Evolutionary conservation across 2,329 filamentous ascomycete genomes (phyloP).

Genomic region (Coniochaeta pulveracea): DNA sequence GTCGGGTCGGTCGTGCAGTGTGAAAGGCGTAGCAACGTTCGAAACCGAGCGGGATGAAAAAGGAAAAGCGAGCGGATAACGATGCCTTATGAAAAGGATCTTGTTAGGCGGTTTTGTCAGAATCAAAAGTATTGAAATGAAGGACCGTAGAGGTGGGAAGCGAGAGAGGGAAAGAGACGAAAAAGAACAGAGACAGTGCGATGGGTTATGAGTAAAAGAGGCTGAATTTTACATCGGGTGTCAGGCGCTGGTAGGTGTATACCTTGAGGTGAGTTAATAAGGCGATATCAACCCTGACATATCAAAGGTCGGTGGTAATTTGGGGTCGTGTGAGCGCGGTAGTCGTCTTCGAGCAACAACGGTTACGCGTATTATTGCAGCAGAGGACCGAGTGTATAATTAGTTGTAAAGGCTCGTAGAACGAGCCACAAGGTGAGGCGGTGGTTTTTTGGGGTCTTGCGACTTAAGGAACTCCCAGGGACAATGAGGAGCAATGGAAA

Average conservation of each 20-base stretch:
- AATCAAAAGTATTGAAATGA: conserved; percentile 5
- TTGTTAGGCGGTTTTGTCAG: conserved; percentile 2
- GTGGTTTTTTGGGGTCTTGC: no score
- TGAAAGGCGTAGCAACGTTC: background rate
- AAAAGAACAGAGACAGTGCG: background rate
- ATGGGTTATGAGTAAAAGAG: conserved; percentile 4
- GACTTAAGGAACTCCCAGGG: no score
- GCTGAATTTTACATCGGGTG: conserved; percentile 4
- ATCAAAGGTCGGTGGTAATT: no score
- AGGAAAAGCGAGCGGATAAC: background rate
- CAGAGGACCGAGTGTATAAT: no score
- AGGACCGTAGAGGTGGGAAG: conserved; percentile 1
- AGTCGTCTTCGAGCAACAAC: no score
- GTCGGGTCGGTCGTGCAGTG: background rate
- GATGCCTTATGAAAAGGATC: background rate
- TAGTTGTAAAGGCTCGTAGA: no score
- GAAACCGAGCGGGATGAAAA: background rate
- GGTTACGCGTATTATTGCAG: no score
- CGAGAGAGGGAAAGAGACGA: no score
- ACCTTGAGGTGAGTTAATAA: conserved; percentile 2
- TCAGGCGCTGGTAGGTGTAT: conserved; percentile 4
- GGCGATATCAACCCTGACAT: conserved; percentile 1
- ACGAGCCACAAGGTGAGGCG: no score
- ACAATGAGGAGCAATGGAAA: no score
- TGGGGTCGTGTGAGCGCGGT: no score